phyloP scores from a whole-genome alignment of 2,329 filamentous ascomycete genomes.

The Parastagonospora avenae region DNA sequence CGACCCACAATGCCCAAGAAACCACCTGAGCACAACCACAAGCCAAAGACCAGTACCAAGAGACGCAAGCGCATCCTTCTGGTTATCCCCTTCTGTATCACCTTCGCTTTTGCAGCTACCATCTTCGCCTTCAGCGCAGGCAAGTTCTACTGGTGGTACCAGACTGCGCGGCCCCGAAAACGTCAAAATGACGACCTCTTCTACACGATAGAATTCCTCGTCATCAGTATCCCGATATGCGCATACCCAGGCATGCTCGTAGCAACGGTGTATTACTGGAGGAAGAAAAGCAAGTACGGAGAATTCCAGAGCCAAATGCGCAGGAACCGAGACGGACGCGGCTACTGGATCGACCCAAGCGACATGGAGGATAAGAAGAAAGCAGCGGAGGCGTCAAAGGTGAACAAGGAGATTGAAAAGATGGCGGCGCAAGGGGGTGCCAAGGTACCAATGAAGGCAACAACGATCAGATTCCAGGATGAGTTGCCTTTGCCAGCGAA shows the following conservation, averaged over 20 bases:
- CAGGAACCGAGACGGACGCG: neutral
- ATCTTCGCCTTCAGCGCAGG: too few relatives aligned
- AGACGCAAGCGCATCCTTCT: too few relatives aligned
- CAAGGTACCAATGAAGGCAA: neutral
- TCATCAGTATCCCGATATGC: conserved; percentile 6
- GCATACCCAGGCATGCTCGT: neutral
- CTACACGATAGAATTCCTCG: neutral
- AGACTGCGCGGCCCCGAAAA: neutral
- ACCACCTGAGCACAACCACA: too few relatives aligned
- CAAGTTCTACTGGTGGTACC: too few relatives aligned
- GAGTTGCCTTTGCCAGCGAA: neutral
- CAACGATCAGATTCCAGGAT: neutral
- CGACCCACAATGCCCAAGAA: too few relatives aligned
- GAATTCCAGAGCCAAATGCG: conserved; percentile 3
- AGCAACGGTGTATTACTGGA: conserved; percentile 5
- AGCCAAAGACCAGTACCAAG: too few relatives aligned
- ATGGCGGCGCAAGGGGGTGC: neutral
- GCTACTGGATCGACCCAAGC: conserved; percentile 9
- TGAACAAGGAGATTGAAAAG: neutral
- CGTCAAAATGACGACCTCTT: conserved; percentile 4
- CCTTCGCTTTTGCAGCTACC: too few relatives aligned
- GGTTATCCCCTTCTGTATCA: too few relatives aligned
- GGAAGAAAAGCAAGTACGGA: conserved; percentile 7
- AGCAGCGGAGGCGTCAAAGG: neutral
- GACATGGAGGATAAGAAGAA: neutral